These are phyloP conservation scores for Clonostachys rosea DNA, from an alignment of 2,329 filamentous ascomycete species.

Conservation along the genomic window DNA sequence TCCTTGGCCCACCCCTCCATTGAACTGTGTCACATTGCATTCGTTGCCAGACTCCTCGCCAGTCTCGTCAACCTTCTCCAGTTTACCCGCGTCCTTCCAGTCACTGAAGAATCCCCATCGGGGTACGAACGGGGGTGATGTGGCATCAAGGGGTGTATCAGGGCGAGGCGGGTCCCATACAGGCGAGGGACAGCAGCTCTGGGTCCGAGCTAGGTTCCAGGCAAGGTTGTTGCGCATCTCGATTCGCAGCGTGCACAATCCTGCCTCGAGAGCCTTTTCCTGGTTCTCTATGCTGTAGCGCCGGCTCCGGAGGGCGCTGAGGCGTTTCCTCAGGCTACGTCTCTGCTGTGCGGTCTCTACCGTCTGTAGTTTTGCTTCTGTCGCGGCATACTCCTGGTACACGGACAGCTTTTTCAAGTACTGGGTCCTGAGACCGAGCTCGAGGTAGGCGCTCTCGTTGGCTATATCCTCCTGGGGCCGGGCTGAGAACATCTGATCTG, in stretches of 20 bases:
- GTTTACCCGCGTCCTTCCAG: no score
- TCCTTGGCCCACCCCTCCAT: no score
- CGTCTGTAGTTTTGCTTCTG: conserved; percentile 24
- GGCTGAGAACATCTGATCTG: conserved; percentile 21
- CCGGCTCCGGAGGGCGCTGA: conserved; percentile 31
- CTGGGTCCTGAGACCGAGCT: conserved; percentile 31
- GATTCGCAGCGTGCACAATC: conserved; percentile 43
- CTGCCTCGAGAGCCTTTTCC: conserved; percentile 35
- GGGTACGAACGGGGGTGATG: conserved; percentile 24
- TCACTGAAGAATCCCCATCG: no score
- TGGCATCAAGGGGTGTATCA: conserved; percentile 16
- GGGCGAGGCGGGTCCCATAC: conserved; percentile 1
- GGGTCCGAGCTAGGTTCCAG: conserved; percentile 21
- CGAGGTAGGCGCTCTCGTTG: conserved; percentile 41
- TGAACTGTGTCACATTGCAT: no score
- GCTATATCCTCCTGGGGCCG: conserved; percentile 35
- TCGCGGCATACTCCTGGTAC: conserved; percentile 25
- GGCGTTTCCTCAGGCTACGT: conserved; percentile 22
- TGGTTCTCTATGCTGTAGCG: conserved; percentile 39
- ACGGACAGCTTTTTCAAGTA: conserved; percentile 28
- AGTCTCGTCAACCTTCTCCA: no score
- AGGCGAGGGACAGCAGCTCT: conserved; percentile 1
- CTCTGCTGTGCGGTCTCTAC: conserved; percentile 12
- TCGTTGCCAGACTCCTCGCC: no score
- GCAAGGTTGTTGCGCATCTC: conserved; percentile 41